These are phyloP conservation scores for Sclerotiophoma versabilis DNA, from an alignment of 2,329 filamentous ascomycete species.

Conservation along the genomic window DNA sequence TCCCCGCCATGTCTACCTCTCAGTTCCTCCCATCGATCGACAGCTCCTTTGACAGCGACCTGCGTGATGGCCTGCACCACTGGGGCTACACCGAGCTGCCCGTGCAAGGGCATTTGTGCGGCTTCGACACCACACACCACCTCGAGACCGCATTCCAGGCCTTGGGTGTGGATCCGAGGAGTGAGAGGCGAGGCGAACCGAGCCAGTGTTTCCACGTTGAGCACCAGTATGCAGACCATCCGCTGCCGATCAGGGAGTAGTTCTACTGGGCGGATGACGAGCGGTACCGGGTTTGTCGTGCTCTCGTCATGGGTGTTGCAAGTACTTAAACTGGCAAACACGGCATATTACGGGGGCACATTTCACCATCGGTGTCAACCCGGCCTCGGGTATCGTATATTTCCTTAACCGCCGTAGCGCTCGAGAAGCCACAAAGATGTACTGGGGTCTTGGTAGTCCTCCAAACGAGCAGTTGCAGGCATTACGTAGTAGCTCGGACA, in stretches of 20 bases:
- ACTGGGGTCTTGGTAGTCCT: background rate
- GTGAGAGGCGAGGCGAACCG: constrained; percentile 8
- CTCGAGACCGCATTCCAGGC: constrained; percentile 5
- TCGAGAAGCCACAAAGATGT: background rate
- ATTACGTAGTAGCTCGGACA: constrained; percentile 20
- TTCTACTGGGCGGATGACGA: constrained; percentile 18
- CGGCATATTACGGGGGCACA: constrained; percentile 17
- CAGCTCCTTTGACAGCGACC: constrained; percentile 8
- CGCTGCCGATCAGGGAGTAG: constrained; percentile 9
- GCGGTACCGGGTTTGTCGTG: constrained; percentile 16
- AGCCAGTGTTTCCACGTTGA: constrained; percentile 19
- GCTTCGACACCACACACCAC: constrained; percentile 2
- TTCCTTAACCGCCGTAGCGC: constrained; percentile 14
- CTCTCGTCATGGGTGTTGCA: no score
- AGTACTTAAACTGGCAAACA: background rate
- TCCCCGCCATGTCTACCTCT: background rate
- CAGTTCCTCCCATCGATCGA: constrained; percentile 10
- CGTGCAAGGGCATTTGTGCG: constrained; percentile 7
- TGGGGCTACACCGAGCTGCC: constrained; percentile 17
- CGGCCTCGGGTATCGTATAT: constrained; percentile 5
- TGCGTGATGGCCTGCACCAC: constrained; percentile 2
- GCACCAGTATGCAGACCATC: constrained; percentile 6
- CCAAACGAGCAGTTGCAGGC: constrained; percentile 19
- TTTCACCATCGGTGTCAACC: constrained; percentile 19
- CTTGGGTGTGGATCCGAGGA: constrained; percentile 12